Conservation (phyloP, 1,284 basidiomycete genomes). For the Prillingera fragicola region DNA sequence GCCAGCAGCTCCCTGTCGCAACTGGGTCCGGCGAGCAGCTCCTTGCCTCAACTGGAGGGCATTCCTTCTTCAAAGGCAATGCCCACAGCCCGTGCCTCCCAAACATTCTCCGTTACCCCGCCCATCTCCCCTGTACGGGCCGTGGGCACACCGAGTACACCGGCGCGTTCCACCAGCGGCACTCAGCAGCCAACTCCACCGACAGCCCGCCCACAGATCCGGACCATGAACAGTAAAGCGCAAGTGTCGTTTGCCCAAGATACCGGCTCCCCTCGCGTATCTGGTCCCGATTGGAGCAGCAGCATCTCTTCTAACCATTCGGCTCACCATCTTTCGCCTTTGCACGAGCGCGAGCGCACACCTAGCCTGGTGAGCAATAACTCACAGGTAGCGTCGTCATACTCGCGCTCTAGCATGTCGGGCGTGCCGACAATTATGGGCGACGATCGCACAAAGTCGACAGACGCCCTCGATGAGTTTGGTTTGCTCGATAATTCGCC, state of each 20-base stretch:
- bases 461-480: constrained; percentile 25
- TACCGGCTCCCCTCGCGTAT: constrained; percentile 5
- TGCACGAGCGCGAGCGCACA: constrained; percentile 36
- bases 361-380: constrained; percentile 38
- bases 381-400: constrained; percentile 33
- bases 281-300: constrained; percentile 12
- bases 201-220: constrained; percentile 16
- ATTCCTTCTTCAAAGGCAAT: neutral
- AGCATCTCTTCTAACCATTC: constrained; percentile 12
- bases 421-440: constrained; percentile 26
- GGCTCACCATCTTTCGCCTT: constrained; percentile 9
- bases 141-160: constrained; percentile 1
- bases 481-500: constrained; percentile 5
- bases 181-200: constrained; percentile 13
- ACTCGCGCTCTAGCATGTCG: constrained; percentile 34
- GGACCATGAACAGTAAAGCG: constrained; percentile 15
- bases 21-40: neutral
- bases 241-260: constrained; percentile 31
- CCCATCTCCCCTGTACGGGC: constrained; percentile 10
- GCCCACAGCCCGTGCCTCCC: neutral
- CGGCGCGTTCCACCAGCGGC: constrained; percentile 10
- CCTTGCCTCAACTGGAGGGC: neutral
- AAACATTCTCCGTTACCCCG: constrained; percentile 1
- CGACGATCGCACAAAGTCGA: constrained; percentile 21
- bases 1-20: neutral